Conservation (phyloP, 73 alveolate species). For the Diophrys appendiculata region DNA sequence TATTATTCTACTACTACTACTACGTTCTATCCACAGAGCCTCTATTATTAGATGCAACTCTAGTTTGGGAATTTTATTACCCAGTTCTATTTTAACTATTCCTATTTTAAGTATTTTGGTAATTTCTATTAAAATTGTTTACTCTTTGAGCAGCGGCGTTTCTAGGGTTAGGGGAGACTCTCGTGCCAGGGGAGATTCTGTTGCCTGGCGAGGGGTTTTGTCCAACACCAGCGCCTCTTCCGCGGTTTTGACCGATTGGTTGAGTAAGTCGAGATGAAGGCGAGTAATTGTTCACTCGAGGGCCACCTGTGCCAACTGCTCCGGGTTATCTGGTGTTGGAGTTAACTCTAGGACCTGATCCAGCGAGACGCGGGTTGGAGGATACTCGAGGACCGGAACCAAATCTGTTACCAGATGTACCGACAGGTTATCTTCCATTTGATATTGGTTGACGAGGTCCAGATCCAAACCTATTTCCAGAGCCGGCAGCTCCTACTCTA, state of each 20-base stretch:
- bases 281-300: neutral
- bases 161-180: slow-evolving; percentile 13
- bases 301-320: neutral
- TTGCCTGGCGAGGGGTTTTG: neutral
- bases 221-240: neutral
- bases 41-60: too few species aligned
- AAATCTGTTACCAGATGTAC: neutral
- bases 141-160: neutral
- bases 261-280: neutral
- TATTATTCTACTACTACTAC: too few species aligned
- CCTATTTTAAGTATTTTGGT: too few species aligned
- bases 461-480: neutral
- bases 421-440: neutral
- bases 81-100: too few species aligned
- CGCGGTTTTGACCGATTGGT: neutral
- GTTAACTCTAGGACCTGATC: neutral
- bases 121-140: neutral
- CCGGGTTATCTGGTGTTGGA: neutral
- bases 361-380: too few species aligned
- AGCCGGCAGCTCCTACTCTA: neutral
- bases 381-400: neutral
- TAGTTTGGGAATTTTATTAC: too few species aligned
- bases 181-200: neutral
- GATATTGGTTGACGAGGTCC: too few species aligned
- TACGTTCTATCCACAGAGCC: too few species aligned